Percentiles rank a stretch among this genome's conserved stretches.
phyloP scores from a whole-genome alignment of 768 basidiomycete genomes.

The Serpula lacrymans region DNA sequence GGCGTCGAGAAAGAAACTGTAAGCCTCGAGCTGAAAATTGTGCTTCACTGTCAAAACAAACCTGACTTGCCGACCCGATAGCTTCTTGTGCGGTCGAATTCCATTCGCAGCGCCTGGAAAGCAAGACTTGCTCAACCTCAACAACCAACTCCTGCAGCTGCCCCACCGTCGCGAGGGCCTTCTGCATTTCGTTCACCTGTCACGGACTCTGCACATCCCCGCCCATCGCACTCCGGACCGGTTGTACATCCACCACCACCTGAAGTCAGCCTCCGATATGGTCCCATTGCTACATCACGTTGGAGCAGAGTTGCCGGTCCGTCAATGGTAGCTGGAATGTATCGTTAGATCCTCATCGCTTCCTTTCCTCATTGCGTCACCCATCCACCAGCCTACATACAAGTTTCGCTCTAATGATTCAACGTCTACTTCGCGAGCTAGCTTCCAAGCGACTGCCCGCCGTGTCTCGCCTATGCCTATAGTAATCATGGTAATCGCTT shows the following conservation, averaged over 20 bases:
- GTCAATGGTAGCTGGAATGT: constrained; percentile 56
- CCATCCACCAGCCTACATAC: no score
- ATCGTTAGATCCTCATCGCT: constrained; percentile 42
- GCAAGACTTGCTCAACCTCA: constrained; percentile 45
- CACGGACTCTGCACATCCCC: constrained; percentile 6
- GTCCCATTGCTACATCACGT: constrained; percentile 57
- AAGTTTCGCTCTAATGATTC: no score
- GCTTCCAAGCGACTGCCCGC: no score
- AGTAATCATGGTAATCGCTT: no score
- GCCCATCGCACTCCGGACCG: constrained; percentile 23
- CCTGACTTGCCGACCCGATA: constrained; percentile 33
- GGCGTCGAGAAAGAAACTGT: constrained; percentile 90
- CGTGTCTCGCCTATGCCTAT: no score
- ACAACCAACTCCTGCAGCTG: constrained; percentile 17
- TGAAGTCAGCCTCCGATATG: constrained; percentile 42
- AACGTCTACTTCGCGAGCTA: no score
- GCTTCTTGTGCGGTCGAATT: constrained; percentile 63
- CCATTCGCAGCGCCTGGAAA: constrained; percentile 77
- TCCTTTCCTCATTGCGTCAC: no score
- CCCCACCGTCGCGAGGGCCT: constrained; percentile 21
- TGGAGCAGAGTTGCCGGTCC: constrained; percentile 81
- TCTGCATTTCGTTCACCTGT: constrained; percentile 13
- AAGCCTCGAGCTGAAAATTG: no score
- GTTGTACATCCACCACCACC: constrained; percentile 16
- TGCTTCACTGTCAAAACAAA: no score